Evolutionary conservation across 371 early-diverging fungal genomes (phyloP), one percentile per base, ranked within the genome.

Genomic region (Circinella umbellata): DNA sequence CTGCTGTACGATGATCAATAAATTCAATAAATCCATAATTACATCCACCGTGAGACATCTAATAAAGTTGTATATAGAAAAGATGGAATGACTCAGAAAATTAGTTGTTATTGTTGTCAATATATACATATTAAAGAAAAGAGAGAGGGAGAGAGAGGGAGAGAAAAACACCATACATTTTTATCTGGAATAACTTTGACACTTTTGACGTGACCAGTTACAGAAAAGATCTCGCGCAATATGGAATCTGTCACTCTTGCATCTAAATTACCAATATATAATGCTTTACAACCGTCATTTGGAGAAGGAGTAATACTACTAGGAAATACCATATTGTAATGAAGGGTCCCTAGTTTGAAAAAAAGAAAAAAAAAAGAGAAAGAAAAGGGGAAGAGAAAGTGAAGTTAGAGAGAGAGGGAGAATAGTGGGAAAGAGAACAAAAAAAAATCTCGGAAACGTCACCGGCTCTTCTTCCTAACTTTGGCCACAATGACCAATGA

Each of bases 1-100:
- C 91, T 38, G 97, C 97, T 54, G 84, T 74, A 46, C 80, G 80
- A 72, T 89, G 90, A 61, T 92, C 92, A 57, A 70, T 76, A 84
- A 91, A 94, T 74, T 95, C 96, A 54, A 96, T 90, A 77, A 96
- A 96, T 18, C 94, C 97, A 80, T 94, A 96, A 82, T 91, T 93
- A 66, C 91, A 77, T 37, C 91, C 69, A 46, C 61, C 67, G 66
- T 64, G 34, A 27, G 49, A 17, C 5, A 35, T 13, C 47, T 42
- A 27, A 20, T 14, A 46, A 38, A 46, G 13, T 34, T 46, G 27
- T 57, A 11, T 17, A 57, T 57, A 5, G 1, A 34, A 0, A 13
- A 11, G 57, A 51, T 48, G 48, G 13, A 35, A 4, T 27, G 27
- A 27, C 27, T 15, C 14, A 5, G 11, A 9, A 49, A 15, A 10